A percentile compares a stretch with the other conserved stretches of the same genome.
Evolutionary conservation across 23 red algal genomes (phyloP).

Genomic region (Agarophyton chilense): DNA sequence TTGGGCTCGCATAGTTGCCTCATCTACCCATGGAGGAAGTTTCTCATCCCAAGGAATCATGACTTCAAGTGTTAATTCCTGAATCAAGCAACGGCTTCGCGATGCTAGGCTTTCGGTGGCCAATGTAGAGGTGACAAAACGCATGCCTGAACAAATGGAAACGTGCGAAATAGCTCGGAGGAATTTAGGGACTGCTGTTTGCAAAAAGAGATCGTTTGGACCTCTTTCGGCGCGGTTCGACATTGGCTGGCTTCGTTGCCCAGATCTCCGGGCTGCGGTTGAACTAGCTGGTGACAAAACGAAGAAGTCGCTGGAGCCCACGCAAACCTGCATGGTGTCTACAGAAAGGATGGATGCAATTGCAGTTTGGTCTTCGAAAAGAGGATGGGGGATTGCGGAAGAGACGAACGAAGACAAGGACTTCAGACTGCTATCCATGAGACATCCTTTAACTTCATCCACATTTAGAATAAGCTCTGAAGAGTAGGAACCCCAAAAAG

Average conservation of each 20-base stretch:
- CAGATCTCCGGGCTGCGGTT: neutral
- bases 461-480: conserved; percentile 6
- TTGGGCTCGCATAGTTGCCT: conserved; percentile 55
- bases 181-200: neutral
- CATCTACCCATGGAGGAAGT: conserved; percentile 63
- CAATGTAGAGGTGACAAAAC: conserved; percentile 22
- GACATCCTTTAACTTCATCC: conserved; percentile 52
- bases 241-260: conserved; percentile 3
- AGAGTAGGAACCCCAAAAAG: conserved; percentile 30
- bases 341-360: conserved; percentile 39
- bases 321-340: conserved; percentile 34
- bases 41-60: conserved; percentile 48
- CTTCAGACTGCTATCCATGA: conserved; percentile 16
- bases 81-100: conserved; percentile 23
- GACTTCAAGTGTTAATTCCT: conserved; percentile 27
- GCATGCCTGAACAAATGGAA: neutral
- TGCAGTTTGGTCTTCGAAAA: conserved; percentile 37
- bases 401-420: conserved; percentile 6
- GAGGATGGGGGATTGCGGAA: conserved; percentile 19
- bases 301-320: conserved; percentile 17
- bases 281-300: conserved; percentile 43
- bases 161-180: conserved; percentile 35
- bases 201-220: neutral
- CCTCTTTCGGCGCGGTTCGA: neutral
- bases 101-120: conserved; percentile 23